Percentiles rank a stretch among this genome's conserved stretches.
Conservation (phyloP, 2,329 filamentous ascomycete genomes). For the Fusarium stilboides region DNA sequence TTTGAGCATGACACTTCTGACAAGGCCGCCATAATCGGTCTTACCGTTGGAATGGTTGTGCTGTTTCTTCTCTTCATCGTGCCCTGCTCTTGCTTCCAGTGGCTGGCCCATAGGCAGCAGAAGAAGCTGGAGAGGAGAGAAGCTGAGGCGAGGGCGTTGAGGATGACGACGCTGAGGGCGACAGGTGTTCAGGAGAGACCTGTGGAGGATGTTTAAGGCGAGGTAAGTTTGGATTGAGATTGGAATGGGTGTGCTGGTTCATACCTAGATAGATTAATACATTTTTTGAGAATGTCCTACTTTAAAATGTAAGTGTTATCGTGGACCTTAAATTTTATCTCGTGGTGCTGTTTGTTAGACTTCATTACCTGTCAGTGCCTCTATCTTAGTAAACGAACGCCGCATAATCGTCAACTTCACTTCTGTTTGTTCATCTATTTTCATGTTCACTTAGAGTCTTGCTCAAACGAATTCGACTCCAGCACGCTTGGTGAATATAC, state of each 20-base stretch:
- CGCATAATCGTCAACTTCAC: background rate
- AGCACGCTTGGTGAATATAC: background rate
- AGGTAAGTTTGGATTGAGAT: too few species aligned
- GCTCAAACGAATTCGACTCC: background rate
- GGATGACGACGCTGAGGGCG: background rate
- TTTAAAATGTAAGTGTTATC: background rate
- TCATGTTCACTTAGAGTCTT: background rate
- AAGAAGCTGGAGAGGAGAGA: background rate
- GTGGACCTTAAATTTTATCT: background rate
- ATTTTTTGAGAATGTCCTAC: background rate
- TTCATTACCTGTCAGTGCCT: background rate
- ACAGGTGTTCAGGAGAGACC: background rate
- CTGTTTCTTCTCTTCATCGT: conserved; percentile 27
- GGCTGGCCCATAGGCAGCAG: conserved; percentile 16
- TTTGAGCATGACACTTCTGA: background rate
- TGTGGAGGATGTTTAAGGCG: background rate
- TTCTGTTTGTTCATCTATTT: background rate
- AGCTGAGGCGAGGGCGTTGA: background rate
- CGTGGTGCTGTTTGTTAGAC: background rate
- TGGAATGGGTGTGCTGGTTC: background rate
- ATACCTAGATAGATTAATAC: background rate
- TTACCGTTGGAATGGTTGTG: conserved; percentile 3
- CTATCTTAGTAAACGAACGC: background rate
- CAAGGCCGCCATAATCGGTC: conserved; percentile 1
- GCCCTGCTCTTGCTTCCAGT: conserved; percentile 25